Evolutionary conservation across 441 rosid species (phyloP).

Genomic region (Euphorbia schlechtendalii): DNA sequence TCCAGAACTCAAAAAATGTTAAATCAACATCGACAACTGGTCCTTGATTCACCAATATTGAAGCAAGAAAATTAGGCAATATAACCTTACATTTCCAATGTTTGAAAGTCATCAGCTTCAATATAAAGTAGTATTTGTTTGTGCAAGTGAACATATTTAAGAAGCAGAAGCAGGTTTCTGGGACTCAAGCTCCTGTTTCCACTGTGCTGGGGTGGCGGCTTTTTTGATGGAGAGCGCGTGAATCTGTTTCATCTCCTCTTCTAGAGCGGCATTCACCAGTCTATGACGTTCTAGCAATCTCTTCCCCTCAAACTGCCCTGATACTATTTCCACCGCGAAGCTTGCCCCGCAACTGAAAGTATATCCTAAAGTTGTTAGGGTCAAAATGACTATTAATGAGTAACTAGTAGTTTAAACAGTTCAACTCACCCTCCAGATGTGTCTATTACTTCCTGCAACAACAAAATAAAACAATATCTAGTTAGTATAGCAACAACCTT

Average conservation of each 20-base stretch:
- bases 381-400: background rate
- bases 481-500: background rate
- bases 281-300: conserved; percentile 85
- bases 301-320: conserved; percentile 76
- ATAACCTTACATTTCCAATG: background rate
- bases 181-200: conserved; percentile 60
- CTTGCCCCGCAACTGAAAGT: conserved; percentile 72
- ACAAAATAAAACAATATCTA: conserved; percentile 6
- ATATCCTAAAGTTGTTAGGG: background rate
- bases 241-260: conserved; percentile 79
- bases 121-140: background rate
- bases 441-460: conserved; percentile 65
- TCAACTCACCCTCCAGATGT: conserved; percentile 82
- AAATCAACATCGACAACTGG: too few species aligned
- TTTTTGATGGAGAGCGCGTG: conserved; percentile 93
- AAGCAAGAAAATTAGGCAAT: conserved; percentile 2
- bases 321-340: conserved; percentile 60
- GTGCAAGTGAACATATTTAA: conserved; percentile 11
- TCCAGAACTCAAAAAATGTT: too few species aligned
- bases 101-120: background rate
- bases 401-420: conserved; percentile 3
- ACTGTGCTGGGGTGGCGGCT: conserved; percentile 62
- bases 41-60: background rate
- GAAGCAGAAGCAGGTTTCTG: conserved; percentile 45
- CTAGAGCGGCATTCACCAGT: conserved; percentile 64